Conservation (phyloP, 1,139 yeast genomes). For the Yamadazyma jaroonii region DNA sequence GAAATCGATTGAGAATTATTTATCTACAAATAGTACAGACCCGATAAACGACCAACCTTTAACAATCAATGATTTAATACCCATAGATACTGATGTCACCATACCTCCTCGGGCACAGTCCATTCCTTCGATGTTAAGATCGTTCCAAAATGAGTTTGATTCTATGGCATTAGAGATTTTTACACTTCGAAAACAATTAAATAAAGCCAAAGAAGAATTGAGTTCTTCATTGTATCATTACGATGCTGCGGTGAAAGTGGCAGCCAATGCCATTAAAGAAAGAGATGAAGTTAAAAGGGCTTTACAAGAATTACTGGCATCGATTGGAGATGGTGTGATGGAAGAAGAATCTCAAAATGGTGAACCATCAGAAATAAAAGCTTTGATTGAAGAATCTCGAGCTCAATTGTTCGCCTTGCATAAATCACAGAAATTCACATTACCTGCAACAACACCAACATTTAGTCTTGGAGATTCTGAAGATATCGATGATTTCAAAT, state of each 20-base stretch:
- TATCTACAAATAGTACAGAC: conserved; percentile 65
- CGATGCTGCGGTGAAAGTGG: conserved; percentile 90
- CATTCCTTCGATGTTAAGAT: conserved; percentile 71
- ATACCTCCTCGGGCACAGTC: conserved; percentile 55
- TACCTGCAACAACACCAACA: conserved; percentile 22
- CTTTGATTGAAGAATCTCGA: conserved; percentile 30
- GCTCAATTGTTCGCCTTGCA: conserved; percentile 40
- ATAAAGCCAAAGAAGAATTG: conserved; percentile 64
- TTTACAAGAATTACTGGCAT: conserved; percentile 44
- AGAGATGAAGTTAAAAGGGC: conserved; percentile 70
- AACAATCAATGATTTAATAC: conserved; percentile 55
- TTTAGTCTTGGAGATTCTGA: conserved; percentile 7
- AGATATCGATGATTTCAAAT: conserved; percentile 12
- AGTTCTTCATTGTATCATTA: conserved; percentile 77
- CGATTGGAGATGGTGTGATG: conserved; percentile 17
- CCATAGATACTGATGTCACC: conserved; percentile 28
- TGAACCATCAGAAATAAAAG: conserved; percentile 9
- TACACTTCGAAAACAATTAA: conserved; percentile 69
- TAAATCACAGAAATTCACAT: conserved; percentile 37
- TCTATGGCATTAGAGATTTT: conserved; percentile 80
- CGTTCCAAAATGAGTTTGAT: conserved; percentile 90
- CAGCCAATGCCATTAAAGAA: conserved; percentile 68
- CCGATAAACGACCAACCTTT: conserved; percentile 72
- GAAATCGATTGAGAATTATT: conserved; percentile 56
- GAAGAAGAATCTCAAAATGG: conserved; percentile 2